These are phyloP conservation scores for Saccharomyces hybrid DNA, from an alignment of 1,139 yeast species.

Conservation along the genomic window DNA sequence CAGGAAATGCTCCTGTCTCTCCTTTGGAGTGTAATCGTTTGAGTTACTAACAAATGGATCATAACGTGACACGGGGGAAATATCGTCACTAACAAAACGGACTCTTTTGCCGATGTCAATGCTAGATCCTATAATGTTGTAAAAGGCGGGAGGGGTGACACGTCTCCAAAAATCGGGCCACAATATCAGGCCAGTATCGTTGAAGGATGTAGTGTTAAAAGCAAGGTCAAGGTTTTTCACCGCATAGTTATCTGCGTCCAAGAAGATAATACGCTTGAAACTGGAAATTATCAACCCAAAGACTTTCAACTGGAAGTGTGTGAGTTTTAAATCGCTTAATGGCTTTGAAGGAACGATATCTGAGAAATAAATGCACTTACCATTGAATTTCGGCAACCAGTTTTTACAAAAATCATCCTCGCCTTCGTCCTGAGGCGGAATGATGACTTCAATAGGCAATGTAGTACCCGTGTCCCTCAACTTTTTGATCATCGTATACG, in stretches of 20 bases:
- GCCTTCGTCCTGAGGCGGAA: slow-evolving; percentile 44
- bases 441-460: slow-evolving; percentile 52
- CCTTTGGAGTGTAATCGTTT: slow-evolving; percentile 3
- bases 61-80: slow-evolving; percentile 22
- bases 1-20: slow-evolving; percentile 7
- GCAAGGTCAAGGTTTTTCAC: slow-evolving; percentile 45
- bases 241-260: slow-evolving; percentile 67
- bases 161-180: slow-evolving; percentile 76
- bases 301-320: slow-evolving; percentile 56
- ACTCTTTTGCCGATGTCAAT: slow-evolving; percentile 25
- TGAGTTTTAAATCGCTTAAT: slow-evolving; percentile 29
- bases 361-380: slow-evolving; percentile 46
- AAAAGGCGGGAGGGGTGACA: slow-evolving; percentile 50
- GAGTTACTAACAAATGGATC: slow-evolving; percentile 1
- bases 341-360: slow-evolving; percentile 25
- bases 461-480: slow-evolving; percentile 47
- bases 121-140: slow-evolving; percentile 44
- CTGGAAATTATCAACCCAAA: slow-evolving; percentile 51
- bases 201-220: slow-evolving; percentile 34
- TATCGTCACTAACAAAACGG: slow-evolving; percentile 22
- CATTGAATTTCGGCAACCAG: slow-evolving; percentile 44
- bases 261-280: slow-evolving; percentile 50
- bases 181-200: slow-evolving; percentile 34
- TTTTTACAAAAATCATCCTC: slow-evolving; percentile 47
- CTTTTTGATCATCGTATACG: slow-evolving; percentile 46